Base-by-base conservation (phyloP, 345 rosid species). In the Limnanthes douglasii region DNA sequence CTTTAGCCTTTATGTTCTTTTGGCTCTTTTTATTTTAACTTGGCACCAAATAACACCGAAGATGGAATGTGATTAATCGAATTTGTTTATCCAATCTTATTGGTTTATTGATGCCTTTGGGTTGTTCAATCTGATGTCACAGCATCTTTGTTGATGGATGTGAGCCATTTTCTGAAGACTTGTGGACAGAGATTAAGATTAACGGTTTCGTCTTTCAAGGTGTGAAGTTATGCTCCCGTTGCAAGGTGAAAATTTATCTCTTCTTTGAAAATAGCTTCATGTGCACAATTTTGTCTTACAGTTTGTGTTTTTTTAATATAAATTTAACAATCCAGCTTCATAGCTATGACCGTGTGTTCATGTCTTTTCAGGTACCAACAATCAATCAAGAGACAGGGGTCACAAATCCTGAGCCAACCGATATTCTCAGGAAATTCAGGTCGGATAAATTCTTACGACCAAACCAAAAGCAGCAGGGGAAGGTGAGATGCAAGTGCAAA, bases 81-180 rank as follows among this genome's bases (percentile, higher is more conserved):
- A n/a, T n/a, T n/a, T n/a, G n/a, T n/a, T n/a, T n/a, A n/a, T n/a
- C n/a, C n/a, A n/a, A n/a, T n/a, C n/a, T n/a, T n/a, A n/a, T n/a
- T n/a, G n/a, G n/a, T n/a, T n/a, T n/a, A n/a, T n/a, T n/a, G n/a
- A n/a, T n/a, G n/a, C n/a, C n/a, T n/a, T n/a, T n/a, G n/a, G n/a
- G n/a, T n/a, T n/a, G n/a, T n/a, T n/a, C n/a, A n/a, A n/a, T n/a
- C n/a, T n/a, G n/a, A n/a, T n/a, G n/a, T n/a, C n/a, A 31, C 64
- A 82, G 94, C 63, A 64, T 86, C 61, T 65, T 75, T 46, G 82
- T 81, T 12, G 59, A 53, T 23, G 79, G 75, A 8, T 86, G 69
- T 38, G 68, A 66, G 21, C 88, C 97, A 3, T 86, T 78, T 41
- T 67, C 79, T 3, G 97, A 86, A 74, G 94, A 86, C 70, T 45